Conservation (phyloP, 768 basidiomycete genomes). For the Lactifluus pinguis region DNA sequence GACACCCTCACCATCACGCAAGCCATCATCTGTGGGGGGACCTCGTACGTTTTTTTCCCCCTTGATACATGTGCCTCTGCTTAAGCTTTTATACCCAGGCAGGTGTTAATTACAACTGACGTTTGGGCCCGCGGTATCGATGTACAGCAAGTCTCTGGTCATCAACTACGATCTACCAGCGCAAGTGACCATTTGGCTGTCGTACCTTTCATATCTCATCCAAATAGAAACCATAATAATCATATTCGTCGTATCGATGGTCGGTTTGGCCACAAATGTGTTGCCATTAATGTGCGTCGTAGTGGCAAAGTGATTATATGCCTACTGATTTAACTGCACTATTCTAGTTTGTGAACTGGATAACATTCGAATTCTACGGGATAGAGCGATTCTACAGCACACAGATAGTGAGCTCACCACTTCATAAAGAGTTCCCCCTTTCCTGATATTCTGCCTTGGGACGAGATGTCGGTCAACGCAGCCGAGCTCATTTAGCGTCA, state of each 20-base stretch:
- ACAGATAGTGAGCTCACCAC: slow-evolving; percentile 57
- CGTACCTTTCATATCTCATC: neutral
- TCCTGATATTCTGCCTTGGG: slow-evolving; percentile 39
- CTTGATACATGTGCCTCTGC: neutral
- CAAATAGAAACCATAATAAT: slow-evolving; percentile 84
- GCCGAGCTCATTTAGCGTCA: slow-evolving; percentile 79
- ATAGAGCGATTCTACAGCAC: slow-evolving; percentile 97
- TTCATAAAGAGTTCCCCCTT: neutral
- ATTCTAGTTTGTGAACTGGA: slow-evolving; percentile 85
- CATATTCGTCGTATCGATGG: slow-evolving; percentile 99
- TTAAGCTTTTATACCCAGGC: slow-evolving; percentile 34
- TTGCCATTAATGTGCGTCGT: slow-evolving; percentile 87
- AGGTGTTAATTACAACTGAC: slow-evolving; percentile 92
- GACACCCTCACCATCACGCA: slow-evolving; percentile 98
- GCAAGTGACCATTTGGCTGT: slow-evolving; percentile 37
- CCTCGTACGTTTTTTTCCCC: slow-evolving; percentile 51
- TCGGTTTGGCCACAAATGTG: slow-evolving; percentile 98
- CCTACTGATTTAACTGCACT: neutral
- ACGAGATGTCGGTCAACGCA: slow-evolving; percentile 98
- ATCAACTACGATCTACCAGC: slow-evolving; percentile 96
- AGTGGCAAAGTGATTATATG: neutral
- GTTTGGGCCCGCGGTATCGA: slow-evolving; percentile 98
- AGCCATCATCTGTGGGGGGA: slow-evolving; percentile 92
- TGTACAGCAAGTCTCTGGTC: slow-evolving; percentile 90
- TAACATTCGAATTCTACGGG: slow-evolving; percentile 92